A percentile compares a stretch with the other conserved stretches of the same genome.
These are phyloP conservation scores for Tylopilus sp. DNA, from an alignment of 768 basidiomycete species.

Conservation along the genomic window DNA sequence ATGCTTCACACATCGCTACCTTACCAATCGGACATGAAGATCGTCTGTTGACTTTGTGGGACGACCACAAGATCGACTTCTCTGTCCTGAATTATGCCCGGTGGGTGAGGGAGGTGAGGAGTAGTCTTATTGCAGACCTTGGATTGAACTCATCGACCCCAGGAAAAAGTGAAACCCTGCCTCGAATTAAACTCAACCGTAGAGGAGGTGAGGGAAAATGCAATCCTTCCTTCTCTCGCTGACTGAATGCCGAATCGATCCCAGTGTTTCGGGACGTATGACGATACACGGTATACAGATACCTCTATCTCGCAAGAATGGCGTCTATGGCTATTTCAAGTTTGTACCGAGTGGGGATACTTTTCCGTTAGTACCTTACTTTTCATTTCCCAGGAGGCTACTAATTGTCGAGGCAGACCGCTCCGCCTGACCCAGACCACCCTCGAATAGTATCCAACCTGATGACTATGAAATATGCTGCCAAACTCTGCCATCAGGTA, in stretches of 20 bases:
- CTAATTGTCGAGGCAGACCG: conserved; percentile 43
- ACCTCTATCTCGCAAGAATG: conserved; percentile 68
- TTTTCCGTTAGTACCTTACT: conserved; percentile 55
- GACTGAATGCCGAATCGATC: background rate
- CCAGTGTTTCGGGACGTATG: conserved; percentile 84
- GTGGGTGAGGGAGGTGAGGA: conserved; percentile 69
- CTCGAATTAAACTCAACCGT: conserved; percentile 40
- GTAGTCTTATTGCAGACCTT: background rate
- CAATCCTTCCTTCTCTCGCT: background rate
- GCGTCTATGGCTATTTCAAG: conserved; percentile 89
- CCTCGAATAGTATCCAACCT: conserved; percentile 79
- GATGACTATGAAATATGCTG: conserved; percentile 68
- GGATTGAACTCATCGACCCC: background rate
- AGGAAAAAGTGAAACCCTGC: conserved; percentile 61
- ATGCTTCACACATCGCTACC: conserved; percentile 28
- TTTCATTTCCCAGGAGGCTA: background rate
- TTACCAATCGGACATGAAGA: conserved; percentile 48
- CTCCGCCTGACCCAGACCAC: conserved; percentile 64
- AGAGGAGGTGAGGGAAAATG: conserved; percentile 44
- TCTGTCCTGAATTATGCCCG: conserved; percentile 68
- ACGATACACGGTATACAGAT: conserved; percentile 62
- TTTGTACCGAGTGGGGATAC: conserved; percentile 96
- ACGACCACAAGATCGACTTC: conserved; percentile 51
- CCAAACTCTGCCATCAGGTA: conserved; percentile 66
- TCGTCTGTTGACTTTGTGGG: conserved; percentile 45